These are phyloP conservation scores for Paecilomyces dactylethromorphus DNA, from an alignment of 2,329 filamentous ascomycete genomes.

Conservation along the genomic window DNA sequence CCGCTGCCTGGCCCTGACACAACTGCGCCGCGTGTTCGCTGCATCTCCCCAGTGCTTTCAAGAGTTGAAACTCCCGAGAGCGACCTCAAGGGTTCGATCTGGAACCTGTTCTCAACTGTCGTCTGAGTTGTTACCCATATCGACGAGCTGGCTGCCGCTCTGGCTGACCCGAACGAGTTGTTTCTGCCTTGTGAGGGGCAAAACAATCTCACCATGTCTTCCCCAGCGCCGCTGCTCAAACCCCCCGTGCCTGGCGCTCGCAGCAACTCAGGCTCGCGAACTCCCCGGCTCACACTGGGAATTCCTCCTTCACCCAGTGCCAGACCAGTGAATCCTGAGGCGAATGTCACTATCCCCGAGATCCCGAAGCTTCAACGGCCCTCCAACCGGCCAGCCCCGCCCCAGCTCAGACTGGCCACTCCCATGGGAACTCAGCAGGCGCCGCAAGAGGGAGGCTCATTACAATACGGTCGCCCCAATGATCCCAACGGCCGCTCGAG, in stretches of 20 bases:
- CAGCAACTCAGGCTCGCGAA: constrained; percentile 54
- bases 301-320: constrained; percentile 82
- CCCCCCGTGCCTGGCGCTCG: constrained; percentile 71
- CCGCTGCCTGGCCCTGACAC: not conserved
- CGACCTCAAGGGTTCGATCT: not conserved
- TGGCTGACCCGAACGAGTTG: constrained; percentile 35
- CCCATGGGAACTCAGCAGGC: constrained; percentile 69
- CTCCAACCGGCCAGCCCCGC: constrained; percentile 56
- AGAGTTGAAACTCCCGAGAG: too few species aligned
- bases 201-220: constrained; percentile 56
- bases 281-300: constrained; percentile 76
- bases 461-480: constrained; percentile 48
- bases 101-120: not conserved
- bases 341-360: constrained; percentile 27
- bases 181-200: constrained; percentile 34
- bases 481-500: constrained; percentile 75
- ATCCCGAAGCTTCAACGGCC: constrained; percentile 29
- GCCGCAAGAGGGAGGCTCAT: constrained; percentile 60
- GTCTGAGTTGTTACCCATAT: constrained; percentile 1
- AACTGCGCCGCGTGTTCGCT: not conserved
- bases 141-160: constrained; percentile 28
- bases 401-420: constrained; percentile 78
- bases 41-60: not conserved
- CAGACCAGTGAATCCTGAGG: constrained; percentile 57
- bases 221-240: constrained; percentile 72